Evolutionary conservation across 768 basidiomycete genomes (phyloP), one percentile per base, ranked within the genome.

Genomic region (Rhodocollybia butyracea): DNA sequence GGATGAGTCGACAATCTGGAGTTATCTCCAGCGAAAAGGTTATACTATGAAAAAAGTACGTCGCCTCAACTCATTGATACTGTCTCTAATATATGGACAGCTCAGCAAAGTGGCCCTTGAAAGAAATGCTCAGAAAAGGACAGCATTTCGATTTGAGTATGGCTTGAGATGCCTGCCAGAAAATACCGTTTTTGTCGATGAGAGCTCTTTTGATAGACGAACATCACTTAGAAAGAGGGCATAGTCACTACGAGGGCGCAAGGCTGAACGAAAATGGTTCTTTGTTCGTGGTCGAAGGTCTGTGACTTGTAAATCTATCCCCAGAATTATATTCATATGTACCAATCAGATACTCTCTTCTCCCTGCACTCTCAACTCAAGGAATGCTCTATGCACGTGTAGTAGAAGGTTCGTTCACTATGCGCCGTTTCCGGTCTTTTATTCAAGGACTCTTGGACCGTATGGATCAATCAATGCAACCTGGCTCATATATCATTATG

Each of bases 361-460:
- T 70, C n/a, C 69, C 69, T 19, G 69, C 63, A 2, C 27, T 70
- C 24, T 67, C 65, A 2, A 50, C 67, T 3, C 61, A 62, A 40
- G 67, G 69, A 6, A 42, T 67, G 1, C 57, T 70, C 5, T 59
- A 60, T 50, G 55, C 64, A 5, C 59, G 65, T 30, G 57, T 70
- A 21, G 32, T 57, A 8, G 56, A 63, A 15, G 26, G 58, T 6
- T 59, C 68, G 30, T 70, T 50, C 46, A 67, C 39, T 8, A 54
- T 42, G 1, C 57, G 17, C 0, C 43, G 30, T 15, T 70, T 70
- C 51, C 30, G 29, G 6, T 15, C 51, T 8, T 70, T 64, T 51
- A 57, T 70, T 50, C 57, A 64, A 0, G 36, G 27, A 21, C 51
- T 68, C 2, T 46, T 66, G 1, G 26, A 58, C 12, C 41, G 51